A percentile compares a stretch with the other conserved stretches of the same genome.
Evolutionary conservation across 2,329 filamentous ascomycete genomes (phyloP).

Genomic region (Penicillium sp.): DNA sequence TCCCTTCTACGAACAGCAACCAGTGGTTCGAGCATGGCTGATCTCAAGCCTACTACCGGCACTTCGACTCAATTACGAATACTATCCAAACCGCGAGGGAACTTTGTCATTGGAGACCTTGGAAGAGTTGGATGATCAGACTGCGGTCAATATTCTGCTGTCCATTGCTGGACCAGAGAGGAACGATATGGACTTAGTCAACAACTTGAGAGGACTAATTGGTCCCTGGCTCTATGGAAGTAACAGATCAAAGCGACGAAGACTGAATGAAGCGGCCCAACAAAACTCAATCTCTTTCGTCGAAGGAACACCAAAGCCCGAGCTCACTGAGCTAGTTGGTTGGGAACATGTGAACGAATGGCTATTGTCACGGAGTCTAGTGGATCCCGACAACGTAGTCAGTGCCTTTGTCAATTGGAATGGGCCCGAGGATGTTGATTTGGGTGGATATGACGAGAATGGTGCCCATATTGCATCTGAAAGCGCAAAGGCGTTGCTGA

Average conservation of each 20-base stretch:
- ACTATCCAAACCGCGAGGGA: conserved; percentile 54
- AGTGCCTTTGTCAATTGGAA: conserved; percentile 58
- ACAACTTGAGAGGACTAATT: conserved; percentile 59
- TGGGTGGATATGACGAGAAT: conserved; percentile 54
- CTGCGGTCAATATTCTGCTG: conserved; percentile 56
- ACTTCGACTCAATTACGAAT: conserved; percentile 62
- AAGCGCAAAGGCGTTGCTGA: conserved; percentile 42
- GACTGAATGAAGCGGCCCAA: conserved; percentile 37
- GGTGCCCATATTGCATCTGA: conserved; percentile 46
- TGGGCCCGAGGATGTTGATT: conserved; percentile 59
- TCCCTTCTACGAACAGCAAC: conserved; percentile 57
- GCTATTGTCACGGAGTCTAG: conserved; percentile 55
- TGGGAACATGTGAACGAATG: conserved; percentile 63
- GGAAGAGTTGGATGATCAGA: conserved; percentile 51
- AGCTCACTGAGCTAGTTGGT: conserved; percentile 35
- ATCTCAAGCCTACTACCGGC: conserved; percentile 61
- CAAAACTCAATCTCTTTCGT: conserved; percentile 30
- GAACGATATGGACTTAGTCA: conserved; percentile 43
- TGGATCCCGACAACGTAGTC: conserved; percentile 52
- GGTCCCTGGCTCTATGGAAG: conserved; percentile 65
- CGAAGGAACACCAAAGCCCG: conserved; percentile 16
- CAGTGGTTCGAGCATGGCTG: conserved; percentile 58
- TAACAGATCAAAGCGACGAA: conserved; percentile 55
- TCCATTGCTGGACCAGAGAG: conserved; percentile 40
- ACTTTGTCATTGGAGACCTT: conserved; percentile 52